These are phyloP conservation scores for Mentha longifolia DNA, from an alignment of 257 asterid genomes.

Conservation along the genomic window DNA sequence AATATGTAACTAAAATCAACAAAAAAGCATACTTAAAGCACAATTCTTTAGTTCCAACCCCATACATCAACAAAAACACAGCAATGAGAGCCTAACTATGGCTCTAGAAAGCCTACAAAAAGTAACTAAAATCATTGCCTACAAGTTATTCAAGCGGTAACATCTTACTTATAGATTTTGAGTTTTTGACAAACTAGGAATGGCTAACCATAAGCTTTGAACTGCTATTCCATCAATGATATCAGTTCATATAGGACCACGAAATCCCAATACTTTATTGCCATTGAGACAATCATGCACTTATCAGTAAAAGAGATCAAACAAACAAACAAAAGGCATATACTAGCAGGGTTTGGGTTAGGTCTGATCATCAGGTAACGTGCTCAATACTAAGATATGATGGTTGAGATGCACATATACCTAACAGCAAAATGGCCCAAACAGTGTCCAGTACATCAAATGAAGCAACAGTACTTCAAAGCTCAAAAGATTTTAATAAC, in stretches of 20 bases:
- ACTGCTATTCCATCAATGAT: not conserved
- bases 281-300: not conserved
- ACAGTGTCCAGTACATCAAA: conserved; percentile 17
- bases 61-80: not conserved
- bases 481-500: not conserved
- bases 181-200: not conserved
- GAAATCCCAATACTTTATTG: not conserved
- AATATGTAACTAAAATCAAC: too few relatives aligned
- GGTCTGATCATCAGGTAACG: conserved; percentile 5
- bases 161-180: not conserved
- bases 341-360: not conserved
- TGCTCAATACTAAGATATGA: not conserved
- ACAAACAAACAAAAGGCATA: not conserved
- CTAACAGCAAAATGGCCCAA: not conserved
- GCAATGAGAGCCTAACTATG: not conserved
- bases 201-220: not conserved
- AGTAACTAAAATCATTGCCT: conserved; percentile 4
- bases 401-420: not conserved
- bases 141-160: not conserved
- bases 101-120: conserved; percentile 1
- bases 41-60: not conserved
- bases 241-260: not conserved
- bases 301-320: not conserved
- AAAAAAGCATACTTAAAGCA: too few relatives aligned
- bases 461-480: not conserved